Conservation (phyloP, 108 stramenopile genomes). For the Nannochloropsis oceanica region DNA sequence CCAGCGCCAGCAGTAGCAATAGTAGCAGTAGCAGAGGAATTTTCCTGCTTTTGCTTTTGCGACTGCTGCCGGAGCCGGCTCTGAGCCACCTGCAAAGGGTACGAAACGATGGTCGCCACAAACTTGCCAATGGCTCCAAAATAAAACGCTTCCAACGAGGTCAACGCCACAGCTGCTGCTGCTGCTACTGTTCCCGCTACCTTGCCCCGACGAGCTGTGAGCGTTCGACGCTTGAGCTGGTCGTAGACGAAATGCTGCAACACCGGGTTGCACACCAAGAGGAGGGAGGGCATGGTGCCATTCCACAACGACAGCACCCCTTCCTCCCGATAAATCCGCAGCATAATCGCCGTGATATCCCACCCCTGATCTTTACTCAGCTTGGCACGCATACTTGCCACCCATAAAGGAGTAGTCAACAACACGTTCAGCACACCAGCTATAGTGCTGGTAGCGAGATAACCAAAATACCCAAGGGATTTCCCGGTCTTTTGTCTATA, state of each 20-base stretch:
- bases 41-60: not conserved
- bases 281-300: constrained; percentile 55
- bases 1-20: too few species aligned
- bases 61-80: constrained; percentile 33
- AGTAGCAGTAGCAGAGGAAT: not conserved
- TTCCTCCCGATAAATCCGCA: constrained; percentile 31
- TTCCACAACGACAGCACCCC: constrained; percentile 41
- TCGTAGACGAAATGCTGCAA: constrained; percentile 81
- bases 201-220: not conserved
- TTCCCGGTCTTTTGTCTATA: not conserved
- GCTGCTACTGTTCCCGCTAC: not conserved
- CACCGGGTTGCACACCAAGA: constrained; percentile 80
- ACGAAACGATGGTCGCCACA: constrained; percentile 68
- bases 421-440: constrained; percentile 48
- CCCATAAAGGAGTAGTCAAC: constrained; percentile 49
- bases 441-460: not conserved
- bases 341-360: constrained; percentile 21
- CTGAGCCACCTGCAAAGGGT: constrained; percentile 67
- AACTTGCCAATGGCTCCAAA: constrained; percentile 71
- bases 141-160: constrained; percentile 57
- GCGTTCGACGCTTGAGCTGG: constrained; percentile 42
- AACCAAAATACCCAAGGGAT: not conserved
- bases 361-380: constrained; percentile 18
- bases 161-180: not conserved
- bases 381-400: constrained; percentile 50